Evolutionary conservation across 2,329 filamentous ascomycete genomes (phyloP), one percentile per base, ranked within the genome.

Genomic region (Anisogramma anomala): DNA sequence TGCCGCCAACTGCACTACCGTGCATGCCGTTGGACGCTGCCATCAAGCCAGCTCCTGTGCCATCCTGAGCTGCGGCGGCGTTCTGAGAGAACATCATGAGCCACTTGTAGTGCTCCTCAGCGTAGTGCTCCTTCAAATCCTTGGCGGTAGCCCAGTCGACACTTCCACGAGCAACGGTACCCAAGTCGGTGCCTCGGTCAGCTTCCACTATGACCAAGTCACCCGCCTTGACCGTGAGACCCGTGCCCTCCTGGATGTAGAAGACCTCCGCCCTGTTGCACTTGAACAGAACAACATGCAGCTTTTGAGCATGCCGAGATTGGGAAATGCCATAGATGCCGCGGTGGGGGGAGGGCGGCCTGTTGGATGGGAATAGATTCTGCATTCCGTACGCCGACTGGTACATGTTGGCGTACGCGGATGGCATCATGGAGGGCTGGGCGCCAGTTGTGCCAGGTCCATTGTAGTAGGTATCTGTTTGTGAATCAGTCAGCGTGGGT

Each of bases 161-260:
- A 52, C 93, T 88, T 48, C 87, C 84, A 51, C 84, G 79, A 39
- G 85, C 83, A 20, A 98, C 89, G 19, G 89, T 94, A 33, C 91
- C 93, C 26, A 98, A 73, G 57, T 98, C 93, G 17, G 87, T 94
- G 33, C 91, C 91, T 48, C 91, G 85, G 59, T 98, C 93, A 18
- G 91, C 91, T 63, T 98, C 91, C 14, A 95, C 88, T 51, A 98
- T 96, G 47, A 98, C 93, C 39, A 96, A 70, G 57, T 98, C 91
- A 23, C 91, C 91, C 14, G 82, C 79, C 53, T 88, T 91, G 40
- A 96, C 83, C 15, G 84, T 83, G 23, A 98, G 71, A 3, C 91
- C 91, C 5, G 88, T 96, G 46, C 89, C 88, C 58, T 95, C 88
- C 59, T 94, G 88, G 25, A 95, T 86, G 61, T 94, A 96, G 60